Base-by-base conservation (phyloP, 2,329 filamentous ascomycete species). In the Amauroascus verrucosus region DNA sequence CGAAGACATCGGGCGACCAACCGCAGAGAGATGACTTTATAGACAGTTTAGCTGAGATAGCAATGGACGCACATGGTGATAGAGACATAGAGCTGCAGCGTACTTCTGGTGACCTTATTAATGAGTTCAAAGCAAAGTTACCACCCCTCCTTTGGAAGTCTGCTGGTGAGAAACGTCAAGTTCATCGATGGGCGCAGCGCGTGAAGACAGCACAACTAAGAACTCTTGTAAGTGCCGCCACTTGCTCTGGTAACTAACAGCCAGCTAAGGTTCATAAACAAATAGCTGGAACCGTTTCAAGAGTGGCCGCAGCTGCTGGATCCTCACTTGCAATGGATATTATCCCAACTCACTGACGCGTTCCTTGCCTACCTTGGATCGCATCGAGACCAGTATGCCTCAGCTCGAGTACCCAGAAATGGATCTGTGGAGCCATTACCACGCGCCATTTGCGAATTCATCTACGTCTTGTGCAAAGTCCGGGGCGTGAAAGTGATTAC, bases 391-490 rank as follows among this genome's bases (percentile, higher is more conserved):
- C 56, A 71, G 63, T 63, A 77, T 68, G 58, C 63, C 54, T 61
- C 67, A 40, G 63, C 60, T 14, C 18, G 20, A 14, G 16, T 38
- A 60, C 37, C 35, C 46, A 48, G 33, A 22, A 45, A 44, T 33
- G 53, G 54, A 64, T 74, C 52, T 22, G 57, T 62, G 8, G 30
- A 63, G 45, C 77, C 83, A 0, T 70, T 88, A 0, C 78, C 84
- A 22, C 77, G 79, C 56, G 89, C 88, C 3, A 82, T 95, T 53
- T 88, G 85, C 66, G 81, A 79, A 57, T 75, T 97, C 1, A 69
- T 98, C 33, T 97, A 97, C 66, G 85, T 84, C 0, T 85, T 98
- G 56, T 96, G 89, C 76, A 98, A 98, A 70, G 85, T 97, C 48
- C 81, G 93, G 51, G 91, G 93, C 22, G 84, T 93, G 65, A 97